phyloP scores from a whole-genome alignment of 495 filamentous ascomycete genomes.

The Trichoderma gamsii region DNA sequence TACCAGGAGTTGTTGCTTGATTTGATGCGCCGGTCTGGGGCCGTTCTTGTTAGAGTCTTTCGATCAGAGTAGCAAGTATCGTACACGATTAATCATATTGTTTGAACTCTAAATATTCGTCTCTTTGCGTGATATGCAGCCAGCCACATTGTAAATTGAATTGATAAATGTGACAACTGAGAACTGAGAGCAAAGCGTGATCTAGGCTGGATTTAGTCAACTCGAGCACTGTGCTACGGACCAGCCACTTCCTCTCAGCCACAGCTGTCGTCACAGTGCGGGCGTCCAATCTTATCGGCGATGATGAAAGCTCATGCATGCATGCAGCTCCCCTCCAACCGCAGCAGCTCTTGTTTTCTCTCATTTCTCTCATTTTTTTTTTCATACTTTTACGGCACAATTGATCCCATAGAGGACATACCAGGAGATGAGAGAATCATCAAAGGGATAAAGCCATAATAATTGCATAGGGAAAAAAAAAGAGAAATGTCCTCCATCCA shows the following conservation, averaged over 20 bases:
- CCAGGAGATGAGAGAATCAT: too few species aligned
- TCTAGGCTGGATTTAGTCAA: not conserved
- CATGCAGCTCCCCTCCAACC: not conserved
- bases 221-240: not conserved
- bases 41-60: slow-evolving; percentile 4
- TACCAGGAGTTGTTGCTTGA: slow-evolving; percentile 14
- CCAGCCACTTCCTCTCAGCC: slow-evolving; percentile 4
- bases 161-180: not conserved
- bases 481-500: slow-evolving; percentile 37
- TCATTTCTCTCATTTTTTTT: not conserved
- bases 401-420: too few species aligned
- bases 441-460: too few species aligned
- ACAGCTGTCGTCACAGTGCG: not conserved
- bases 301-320: slow-evolving; percentile 8
- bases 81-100: slow-evolving; percentile 7
- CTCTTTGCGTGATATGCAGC: not conserved
- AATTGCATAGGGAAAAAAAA: not conserved
- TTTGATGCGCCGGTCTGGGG: slow-evolving; percentile 10
- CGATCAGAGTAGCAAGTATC: slow-evolving; percentile 2
- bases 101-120: not conserved
- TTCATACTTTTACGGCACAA: not conserved
- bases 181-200: not conserved
- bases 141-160: not conserved
- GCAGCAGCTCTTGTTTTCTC: not conserved
- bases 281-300: not conserved